Conservation (phyloP, 805 yeast species). For the Metschnikowia corniflorae region DNA sequence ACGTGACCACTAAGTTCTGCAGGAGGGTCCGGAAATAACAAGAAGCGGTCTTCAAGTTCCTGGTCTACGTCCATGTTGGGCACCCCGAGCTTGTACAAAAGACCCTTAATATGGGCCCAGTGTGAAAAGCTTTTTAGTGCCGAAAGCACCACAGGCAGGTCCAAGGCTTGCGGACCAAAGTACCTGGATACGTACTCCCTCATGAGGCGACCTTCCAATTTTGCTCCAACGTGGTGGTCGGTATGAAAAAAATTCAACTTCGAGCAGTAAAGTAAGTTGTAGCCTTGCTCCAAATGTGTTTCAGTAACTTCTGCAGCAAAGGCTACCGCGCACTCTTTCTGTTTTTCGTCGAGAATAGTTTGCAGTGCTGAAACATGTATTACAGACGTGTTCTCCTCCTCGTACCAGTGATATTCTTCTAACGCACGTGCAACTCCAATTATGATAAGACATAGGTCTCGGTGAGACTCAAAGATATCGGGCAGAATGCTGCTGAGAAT, state of each 20-base stretch:
- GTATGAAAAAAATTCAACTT: conserved; percentile 53
- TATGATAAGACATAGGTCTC: conserved; percentile 44
- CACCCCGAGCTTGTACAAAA: conserved; percentile 39
- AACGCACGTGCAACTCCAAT: conserved; percentile 49
- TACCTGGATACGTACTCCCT: conserved; percentile 34
- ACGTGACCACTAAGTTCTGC: conserved; percentile 38
- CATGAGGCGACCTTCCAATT: conserved; percentile 44
- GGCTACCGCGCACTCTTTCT: conserved; percentile 18
- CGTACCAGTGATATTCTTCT: conserved; percentile 49
- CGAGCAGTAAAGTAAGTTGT: conserved; percentile 41
- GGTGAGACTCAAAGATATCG: conserved; percentile 30
- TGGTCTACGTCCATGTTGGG: conserved; percentile 34
- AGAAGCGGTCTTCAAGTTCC: conserved; percentile 28
- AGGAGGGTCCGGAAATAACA: conserved; percentile 40
- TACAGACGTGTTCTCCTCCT: conserved; percentile 42
- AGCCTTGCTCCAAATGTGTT: conserved; percentile 40
- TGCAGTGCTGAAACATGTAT: conserved; percentile 32
- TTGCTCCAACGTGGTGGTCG: conserved; percentile 53
- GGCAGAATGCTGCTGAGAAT: conserved; percentile 35
- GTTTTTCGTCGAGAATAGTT: conserved; percentile 27
- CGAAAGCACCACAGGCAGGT: conserved; percentile 40
- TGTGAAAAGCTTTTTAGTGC: conserved; percentile 51
- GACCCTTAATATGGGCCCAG: conserved; percentile 52
- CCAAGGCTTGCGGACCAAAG: conserved; percentile 39
- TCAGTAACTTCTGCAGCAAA: conserved; percentile 24